Conservation (phyloP, 192 early-diverging fungal species). For the Entomortierella chlamydospora region DNA sequence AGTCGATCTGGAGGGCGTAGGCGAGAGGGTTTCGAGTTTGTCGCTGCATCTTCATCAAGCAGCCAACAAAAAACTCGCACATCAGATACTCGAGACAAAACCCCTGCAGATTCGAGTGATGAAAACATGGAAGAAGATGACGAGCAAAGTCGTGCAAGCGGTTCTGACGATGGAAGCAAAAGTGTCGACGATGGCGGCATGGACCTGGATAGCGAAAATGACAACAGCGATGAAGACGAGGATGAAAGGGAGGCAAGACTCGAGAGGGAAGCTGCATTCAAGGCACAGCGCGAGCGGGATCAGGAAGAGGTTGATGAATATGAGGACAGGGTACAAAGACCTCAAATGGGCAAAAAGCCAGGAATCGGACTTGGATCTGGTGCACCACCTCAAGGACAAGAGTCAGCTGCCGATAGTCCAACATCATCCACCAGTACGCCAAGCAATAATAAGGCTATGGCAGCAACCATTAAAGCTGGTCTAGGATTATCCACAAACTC, state of each 20-base stretch:
- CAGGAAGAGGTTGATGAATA: constrained; percentile 27
- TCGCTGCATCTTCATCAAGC: constrained; percentile 21
- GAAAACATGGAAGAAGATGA: neutral
- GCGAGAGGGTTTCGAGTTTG: constrained; percentile 35
- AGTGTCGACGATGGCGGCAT: constrained; percentile 12
- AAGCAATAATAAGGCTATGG: constrained; percentile 22
- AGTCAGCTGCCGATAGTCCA: neutral
- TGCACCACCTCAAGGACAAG: neutral
- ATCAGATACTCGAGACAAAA: neutral
- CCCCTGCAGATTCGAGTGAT: neutral
- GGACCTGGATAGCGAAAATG: constrained; percentile 29
- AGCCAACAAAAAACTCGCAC: neutral
- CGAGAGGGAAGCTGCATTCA: constrained; percentile 30
- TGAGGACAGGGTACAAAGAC: constrained; percentile 13
- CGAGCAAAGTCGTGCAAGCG: neutral
- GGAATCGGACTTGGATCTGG: constrained; percentile 14
- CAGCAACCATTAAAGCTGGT: constrained; percentile 25
- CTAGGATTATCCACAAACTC: constrained; percentile 16
- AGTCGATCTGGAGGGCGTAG: constrained; percentile 15
- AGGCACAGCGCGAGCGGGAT: constrained; percentile 7
- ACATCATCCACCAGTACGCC: neutral
- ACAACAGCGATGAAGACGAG: constrained; percentile 46
- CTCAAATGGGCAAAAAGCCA: constrained; percentile 14
- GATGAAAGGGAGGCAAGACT: constrained; percentile 48
- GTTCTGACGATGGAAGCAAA: constrained; percentile 57